Conservation (phyloP, 2,329 filamentous ascomycete species). For the Cladorrhinum sp. region DNA sequence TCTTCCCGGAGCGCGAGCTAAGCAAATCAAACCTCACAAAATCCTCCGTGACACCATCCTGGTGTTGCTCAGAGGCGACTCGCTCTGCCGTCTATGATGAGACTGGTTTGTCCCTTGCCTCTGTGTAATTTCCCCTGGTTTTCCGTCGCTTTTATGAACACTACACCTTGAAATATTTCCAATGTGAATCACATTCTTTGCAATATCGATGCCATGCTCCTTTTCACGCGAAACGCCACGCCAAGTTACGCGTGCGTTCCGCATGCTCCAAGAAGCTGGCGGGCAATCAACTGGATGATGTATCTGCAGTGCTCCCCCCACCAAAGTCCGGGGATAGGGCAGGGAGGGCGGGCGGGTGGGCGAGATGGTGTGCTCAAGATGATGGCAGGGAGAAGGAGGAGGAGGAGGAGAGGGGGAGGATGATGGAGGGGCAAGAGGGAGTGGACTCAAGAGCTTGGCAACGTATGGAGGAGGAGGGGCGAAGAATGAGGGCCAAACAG, state of each 20-base stretch:
- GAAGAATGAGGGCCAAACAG: constrained; percentile 20
- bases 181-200: neutral
- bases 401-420: too few relatives aligned
- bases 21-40: constrained; percentile 10
- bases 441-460: constrained; percentile 16
- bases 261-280: constrained; percentile 9
- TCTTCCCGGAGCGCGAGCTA: neutral
- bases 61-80: constrained; percentile 4
- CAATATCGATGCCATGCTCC: neutral
- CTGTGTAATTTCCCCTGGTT: too few relatives aligned
- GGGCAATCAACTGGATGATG: constrained; percentile 23
- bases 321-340: constrained; percentile 33
- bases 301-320: constrained; percentile 28
- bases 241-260: constrained; percentile 33
- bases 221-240: constrained; percentile 16
- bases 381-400: constrained; percentile 30
- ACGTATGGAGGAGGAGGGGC: constrained; percentile 17
- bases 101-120: too few relatives aligned
- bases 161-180: neutral
- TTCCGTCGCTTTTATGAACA: neutral
- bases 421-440: constrained; percentile 18
- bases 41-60: constrained; percentile 4
- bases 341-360: constrained; percentile 17
- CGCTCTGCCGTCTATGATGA: neutral
- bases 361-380: constrained; percentile 35